These are phyloP conservation scores for Salicornia ramosissima DNA, from an alignment of 148 eudicot species.

Conservation along the genomic window DNA sequence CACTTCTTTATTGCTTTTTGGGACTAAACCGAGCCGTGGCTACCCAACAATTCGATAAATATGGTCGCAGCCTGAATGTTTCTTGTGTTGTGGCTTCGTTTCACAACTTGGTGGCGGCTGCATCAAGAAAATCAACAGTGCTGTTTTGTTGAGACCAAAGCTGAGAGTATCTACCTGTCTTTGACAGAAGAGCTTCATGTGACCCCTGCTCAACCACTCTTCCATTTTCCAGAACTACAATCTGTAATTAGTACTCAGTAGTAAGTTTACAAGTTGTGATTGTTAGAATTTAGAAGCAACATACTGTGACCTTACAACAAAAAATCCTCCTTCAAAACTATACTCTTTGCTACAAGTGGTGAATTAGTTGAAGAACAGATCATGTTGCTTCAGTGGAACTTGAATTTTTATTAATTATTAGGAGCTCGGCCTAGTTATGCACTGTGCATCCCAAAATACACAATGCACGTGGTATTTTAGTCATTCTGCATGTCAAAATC, in stretches of 20 bases:
- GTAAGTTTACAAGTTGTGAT: neutral
- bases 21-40: neutral
- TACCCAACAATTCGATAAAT: neutral
- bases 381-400: neutral
- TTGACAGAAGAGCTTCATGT: conserved; percentile 67
- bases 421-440: too few species aligned
- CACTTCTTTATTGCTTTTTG: neutral
- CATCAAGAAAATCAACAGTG: conserved; percentile 52
- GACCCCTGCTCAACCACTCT: conserved; percentile 94
- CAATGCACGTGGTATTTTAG: too few species aligned
- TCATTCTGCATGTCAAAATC: too few species aligned
- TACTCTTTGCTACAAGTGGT: neutral
- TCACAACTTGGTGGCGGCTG: conserved; percentile 39
- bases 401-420: too few species aligned
- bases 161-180: conserved; percentile 83
- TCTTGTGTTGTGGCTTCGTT: neutral
- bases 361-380: too few species aligned
- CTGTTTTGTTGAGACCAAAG: conserved; percentile 95
- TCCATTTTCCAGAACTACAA: conserved; percentile 86
- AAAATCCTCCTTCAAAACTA: neutral
- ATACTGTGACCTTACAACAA: neutral
- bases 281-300: conserved; percentile 5
- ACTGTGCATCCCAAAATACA: too few species aligned
- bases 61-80: neutral
- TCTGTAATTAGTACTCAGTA: conserved; percentile 56